Percentiles rank a stretch among this genome's conserved stretches.
phyloP scores from a whole-genome alignment of 1,284 basidiomycete genomes.

The Ustilago cynodontis region DNA sequence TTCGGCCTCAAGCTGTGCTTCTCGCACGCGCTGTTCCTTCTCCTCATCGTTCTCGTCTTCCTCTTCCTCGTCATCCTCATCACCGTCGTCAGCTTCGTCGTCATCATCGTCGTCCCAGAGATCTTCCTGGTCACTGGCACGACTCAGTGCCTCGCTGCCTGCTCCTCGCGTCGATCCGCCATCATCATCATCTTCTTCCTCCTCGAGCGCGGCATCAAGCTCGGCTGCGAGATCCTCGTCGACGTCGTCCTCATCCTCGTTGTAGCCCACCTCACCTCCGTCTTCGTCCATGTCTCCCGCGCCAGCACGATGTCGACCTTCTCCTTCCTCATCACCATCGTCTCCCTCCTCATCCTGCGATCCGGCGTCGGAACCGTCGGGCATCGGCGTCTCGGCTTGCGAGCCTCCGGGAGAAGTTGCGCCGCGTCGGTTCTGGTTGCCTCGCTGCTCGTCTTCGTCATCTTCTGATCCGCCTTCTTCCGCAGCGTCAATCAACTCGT shows the following conservation, averaged over 20 bases:
- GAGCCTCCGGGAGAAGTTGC: slow-evolving; percentile 48
- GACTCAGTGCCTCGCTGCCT: slow-evolving; percentile 52
- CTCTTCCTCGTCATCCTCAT: slow-evolving; percentile 81
- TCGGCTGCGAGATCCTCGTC: slow-evolving; percentile 71
- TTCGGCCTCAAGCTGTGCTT: slow-evolving; percentile 67
- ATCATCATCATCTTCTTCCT: slow-evolving; percentile 75
- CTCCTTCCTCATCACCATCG: slow-evolving; percentile 28
- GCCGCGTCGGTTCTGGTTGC: slow-evolving; percentile 48
- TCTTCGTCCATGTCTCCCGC: slow-evolving; percentile 71
- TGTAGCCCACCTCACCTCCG: slow-evolving; percentile 40
- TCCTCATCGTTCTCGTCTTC: slow-evolving; percentile 66
- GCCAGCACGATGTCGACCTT: slow-evolving; percentile 41
- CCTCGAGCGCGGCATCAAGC: slow-evolving; percentile 71
- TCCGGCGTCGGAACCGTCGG: slow-evolving; percentile 30
- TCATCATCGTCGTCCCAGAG: slow-evolving; percentile 66
- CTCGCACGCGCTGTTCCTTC: slow-evolving; percentile 64
- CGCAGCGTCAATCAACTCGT: slow-evolving; percentile 62
- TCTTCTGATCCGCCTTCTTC: slow-evolving; percentile 63
- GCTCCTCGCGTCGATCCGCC: slow-evolving; percentile 72
- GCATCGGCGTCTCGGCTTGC: slow-evolving; percentile 42
- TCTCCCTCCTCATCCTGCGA: slow-evolving; percentile 48
- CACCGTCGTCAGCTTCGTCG: slow-evolving; percentile 78
- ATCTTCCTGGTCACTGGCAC: slow-evolving; percentile 62
- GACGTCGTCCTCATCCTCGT: slow-evolving; percentile 77
- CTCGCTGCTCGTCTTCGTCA: slow-evolving; percentile 47